Base-by-base conservation (phyloP, 2,329 filamentous ascomycete genomes). In the Penicillium italicum region DNA sequence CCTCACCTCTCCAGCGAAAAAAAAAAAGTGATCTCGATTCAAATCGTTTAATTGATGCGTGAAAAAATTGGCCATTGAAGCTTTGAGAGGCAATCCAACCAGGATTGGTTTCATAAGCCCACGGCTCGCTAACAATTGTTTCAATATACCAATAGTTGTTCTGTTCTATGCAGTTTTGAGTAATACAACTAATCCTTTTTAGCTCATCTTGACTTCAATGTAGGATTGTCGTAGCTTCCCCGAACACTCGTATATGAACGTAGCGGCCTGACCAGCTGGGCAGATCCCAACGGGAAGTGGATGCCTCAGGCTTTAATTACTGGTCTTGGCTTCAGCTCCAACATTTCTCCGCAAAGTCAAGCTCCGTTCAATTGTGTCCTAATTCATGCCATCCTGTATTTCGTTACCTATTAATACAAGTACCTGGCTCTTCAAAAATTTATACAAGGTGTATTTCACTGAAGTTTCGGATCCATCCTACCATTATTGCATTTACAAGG, bases 21-120 rank as follows among this genome's bases (percentile, higher is more conserved):
- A n/a, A 20, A 50, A 20, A 38, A 26, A 40, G 22, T 36, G 22
- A 22, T 20, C 9, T 22, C 12, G 67, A 69, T 48, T 74, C 60
- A 67, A 47, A 31, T 47, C 5, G 31, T 33, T 43, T 34, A 9
- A 9, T 12, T 40, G 7, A 38, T 20, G 38, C 31, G 20, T 42
- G 28, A 36, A 44, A 22, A 43, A 50, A 50, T 33, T 41, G 16
- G 43, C 41, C 12, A 40, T 40, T 8, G 50, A 18, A 34, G n/a
- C 30, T 40, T 28, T 11, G 22, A 49, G 30, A 30, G 26, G 33
- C 22, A 54, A 50, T 50, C 12, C n/a, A 30, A 24, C 8, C 18
- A 43, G 30, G 14, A 38, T 50, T 54, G 30, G 14, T 33, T 34
- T 43, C 31, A 50, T 12, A 49, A 18, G 38, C 52, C 18, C 46